A percentile compares a stretch with the other conserved stretches of the same genome.
phyloP scores from a whole-genome alignment of 768 basidiomycete genomes.

The Trametopsis cervina region DNA sequence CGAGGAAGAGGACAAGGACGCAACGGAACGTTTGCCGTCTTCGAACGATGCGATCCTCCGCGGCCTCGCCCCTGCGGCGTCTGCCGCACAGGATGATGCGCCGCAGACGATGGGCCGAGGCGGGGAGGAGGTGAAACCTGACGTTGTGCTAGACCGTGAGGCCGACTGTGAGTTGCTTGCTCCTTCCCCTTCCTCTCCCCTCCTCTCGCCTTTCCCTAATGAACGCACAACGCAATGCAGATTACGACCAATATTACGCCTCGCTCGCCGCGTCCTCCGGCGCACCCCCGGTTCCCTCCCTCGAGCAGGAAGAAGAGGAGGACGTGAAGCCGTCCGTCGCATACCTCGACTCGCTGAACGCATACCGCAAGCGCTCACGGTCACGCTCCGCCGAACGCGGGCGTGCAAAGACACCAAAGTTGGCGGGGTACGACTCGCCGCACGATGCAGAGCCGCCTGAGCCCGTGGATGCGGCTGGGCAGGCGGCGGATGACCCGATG shows the following conservation, averaged over 20 bases:
- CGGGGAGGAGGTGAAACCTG: constrained; percentile 38
- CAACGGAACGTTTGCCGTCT: constrained; percentile 24
- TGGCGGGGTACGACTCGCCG: neutral
- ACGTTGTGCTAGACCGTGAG: constrained; percentile 39
- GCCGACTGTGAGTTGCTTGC: constrained; percentile 52
- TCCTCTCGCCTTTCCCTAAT: neutral
- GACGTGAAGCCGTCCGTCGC: constrained; percentile 62
- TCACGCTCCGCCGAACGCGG: constrained; percentile 40
- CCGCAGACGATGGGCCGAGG: constrained; percentile 19
- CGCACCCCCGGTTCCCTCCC: constrained; percentile 55
- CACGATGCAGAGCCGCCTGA: constrained; percentile 12
- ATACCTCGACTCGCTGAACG: constrained; percentile 63
- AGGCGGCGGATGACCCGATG: constrained; percentile 46
- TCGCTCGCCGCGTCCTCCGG: constrained; percentile 59
- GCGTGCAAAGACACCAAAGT: constrained; percentile 13
- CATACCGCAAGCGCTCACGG: constrained; percentile 67
- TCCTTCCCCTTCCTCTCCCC: neutral
- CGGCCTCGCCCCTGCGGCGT: constrained; percentile 49
- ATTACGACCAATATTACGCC: constrained; percentile 81
- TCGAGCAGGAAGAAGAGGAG: constrained; percentile 61
- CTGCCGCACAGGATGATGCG: no score
- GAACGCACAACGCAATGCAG: no score
- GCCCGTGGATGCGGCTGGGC: constrained; percentile 13
- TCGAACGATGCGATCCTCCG: constrained; percentile 70
- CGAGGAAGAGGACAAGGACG: constrained; percentile 26